Conservation (phyloP, 495 filamentous ascomycete genomes). For the Bombardia bombarda region DNA sequence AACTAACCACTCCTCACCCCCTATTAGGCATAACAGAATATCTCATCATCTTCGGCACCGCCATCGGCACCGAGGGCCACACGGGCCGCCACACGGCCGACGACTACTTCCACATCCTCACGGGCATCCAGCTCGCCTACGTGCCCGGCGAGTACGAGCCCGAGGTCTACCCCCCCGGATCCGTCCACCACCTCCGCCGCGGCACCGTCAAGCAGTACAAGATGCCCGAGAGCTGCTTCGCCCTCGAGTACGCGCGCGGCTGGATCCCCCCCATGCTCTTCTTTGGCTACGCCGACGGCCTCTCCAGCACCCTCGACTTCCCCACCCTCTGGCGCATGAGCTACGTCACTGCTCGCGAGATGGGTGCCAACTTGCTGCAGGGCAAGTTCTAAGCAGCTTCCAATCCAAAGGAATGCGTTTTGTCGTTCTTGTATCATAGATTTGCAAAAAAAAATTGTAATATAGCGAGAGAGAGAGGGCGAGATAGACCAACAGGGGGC, state of each 20-base stretch:
- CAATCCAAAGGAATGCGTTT: no score
- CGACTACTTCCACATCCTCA: conserved; percentile 88
- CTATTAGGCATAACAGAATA: neutral
- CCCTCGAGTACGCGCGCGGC: conserved; percentile 79
- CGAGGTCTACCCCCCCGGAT: conserved; percentile 67
- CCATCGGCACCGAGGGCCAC: conserved; percentile 85
- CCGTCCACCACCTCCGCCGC: conserved; percentile 68
- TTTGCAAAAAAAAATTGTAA: no score
- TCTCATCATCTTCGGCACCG: conserved; percentile 46
- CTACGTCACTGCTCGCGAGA: conserved; percentile 61
- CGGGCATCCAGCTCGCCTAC: conserved; percentile 65
- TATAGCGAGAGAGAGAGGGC: no score
- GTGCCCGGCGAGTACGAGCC: conserved; percentile 60
- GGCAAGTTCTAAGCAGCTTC: conserved; percentile 66
- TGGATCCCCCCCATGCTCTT: conserved; percentile 88
- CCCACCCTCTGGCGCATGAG: conserved; percentile 70
- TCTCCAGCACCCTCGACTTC: conserved; percentile 69
- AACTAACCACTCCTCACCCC: neutral
- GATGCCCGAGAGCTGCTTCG: conserved; percentile 73
- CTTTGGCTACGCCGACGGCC: conserved; percentile 76
- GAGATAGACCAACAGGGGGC: no score
- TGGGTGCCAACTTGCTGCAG: conserved; percentile 59
- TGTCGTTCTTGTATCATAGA: no score
- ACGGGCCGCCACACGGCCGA: conserved; percentile 79
- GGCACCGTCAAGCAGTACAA: conserved; percentile 79